Conservation (phyloP, 139 green algal species). For the Micractinium sp. region DNA sequence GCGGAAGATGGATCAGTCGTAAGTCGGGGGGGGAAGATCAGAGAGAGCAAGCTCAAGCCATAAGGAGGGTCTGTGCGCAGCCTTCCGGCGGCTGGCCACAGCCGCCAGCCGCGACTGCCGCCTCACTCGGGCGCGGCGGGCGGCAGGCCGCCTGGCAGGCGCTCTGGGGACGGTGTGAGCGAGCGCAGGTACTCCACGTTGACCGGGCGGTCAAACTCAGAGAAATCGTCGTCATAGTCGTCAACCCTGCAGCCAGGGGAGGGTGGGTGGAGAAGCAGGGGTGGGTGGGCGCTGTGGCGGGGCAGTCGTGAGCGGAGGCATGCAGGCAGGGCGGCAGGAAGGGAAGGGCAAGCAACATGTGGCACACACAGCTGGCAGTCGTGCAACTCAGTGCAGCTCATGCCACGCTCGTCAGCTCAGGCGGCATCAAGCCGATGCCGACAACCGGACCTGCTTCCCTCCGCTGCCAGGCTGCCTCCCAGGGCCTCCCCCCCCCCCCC, state of each 20-base stretch:
- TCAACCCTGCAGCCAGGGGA: not conserved
- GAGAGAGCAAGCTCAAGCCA: not conserved
- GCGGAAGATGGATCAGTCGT: not conserved
- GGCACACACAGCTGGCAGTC: not conserved
- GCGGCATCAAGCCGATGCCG: not conserved
- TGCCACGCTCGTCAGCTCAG: too few species aligned
- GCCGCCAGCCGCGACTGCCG: not conserved
- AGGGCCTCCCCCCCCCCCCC: not conserved
- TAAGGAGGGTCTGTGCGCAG: not conserved
- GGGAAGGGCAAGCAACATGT: not conserved
- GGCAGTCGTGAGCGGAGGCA: not conserved
- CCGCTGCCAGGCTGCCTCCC: not conserved
- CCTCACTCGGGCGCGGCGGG: not conserved
- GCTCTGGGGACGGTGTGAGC: slow-evolving; percentile 20
- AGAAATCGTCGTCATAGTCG: slow-evolving; percentile 23
- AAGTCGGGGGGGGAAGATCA: not conserved
- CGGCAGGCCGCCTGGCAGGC: not conserved
- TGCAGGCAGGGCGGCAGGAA: not conserved
- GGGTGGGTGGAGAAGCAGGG: not conserved
- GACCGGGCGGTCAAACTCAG: slow-evolving; percentile 41
- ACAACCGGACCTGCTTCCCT: not conserved
- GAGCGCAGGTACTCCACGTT: slow-evolving; percentile 35
- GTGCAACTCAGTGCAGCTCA: not conserved
- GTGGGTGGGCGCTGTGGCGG: not conserved
- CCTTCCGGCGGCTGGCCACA: not conserved